These are phyloP conservation scores for Rhododendron ovatum DNA, from an alignment of 148 eudicot genomes.

Conservation along the genomic window DNA sequence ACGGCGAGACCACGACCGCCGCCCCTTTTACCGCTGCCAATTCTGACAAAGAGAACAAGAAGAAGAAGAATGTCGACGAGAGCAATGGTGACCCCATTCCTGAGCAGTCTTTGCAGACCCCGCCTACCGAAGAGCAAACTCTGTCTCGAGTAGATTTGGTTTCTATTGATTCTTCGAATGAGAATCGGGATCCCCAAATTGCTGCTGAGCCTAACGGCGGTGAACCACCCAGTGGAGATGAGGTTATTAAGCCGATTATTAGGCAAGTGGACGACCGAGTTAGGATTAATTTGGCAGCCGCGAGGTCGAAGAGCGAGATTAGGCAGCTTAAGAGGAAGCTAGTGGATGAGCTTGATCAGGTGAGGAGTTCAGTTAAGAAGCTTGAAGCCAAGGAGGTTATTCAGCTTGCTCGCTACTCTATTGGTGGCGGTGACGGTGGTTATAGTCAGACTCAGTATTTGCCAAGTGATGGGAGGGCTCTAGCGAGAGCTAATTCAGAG, in stretches of 20 bases:
- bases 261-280: slow-evolving; percentile 57
- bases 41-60: slow-evolving; percentile 6
- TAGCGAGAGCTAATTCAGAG: slow-evolving; percentile 34
- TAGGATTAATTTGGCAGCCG: slow-evolving; percentile 44
- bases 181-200: slow-evolving; percentile 7
- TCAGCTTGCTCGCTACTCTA: slow-evolving; percentile 32
- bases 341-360: slow-evolving; percentile 64
- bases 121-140: slow-evolving; percentile 16
- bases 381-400: slow-evolving; percentile 63
- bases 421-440: slow-evolving; percentile 17
- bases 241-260: slow-evolving; percentile 29
- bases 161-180: slow-evolving; percentile 28
- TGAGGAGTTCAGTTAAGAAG: slow-evolving; percentile 54
- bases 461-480: slow-evolving; percentile 28
- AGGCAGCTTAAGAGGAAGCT: slow-evolving; percentile 62
- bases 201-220: slow-evolving; percentile 12
- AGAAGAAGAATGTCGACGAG: not conserved
- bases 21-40: not conserved
- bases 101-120: slow-evolving; percentile 5
- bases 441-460: slow-evolving; percentile 33
- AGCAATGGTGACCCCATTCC: slow-evolving; percentile 1
- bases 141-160: slow-evolving; percentile 15
- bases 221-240: slow-evolving; percentile 33
- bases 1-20: not conserved
- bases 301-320: slow-evolving; percentile 48